Conservation (phyloP, 2,329 filamentous ascomycete species). For the Alternaria gaisen region DNA sequence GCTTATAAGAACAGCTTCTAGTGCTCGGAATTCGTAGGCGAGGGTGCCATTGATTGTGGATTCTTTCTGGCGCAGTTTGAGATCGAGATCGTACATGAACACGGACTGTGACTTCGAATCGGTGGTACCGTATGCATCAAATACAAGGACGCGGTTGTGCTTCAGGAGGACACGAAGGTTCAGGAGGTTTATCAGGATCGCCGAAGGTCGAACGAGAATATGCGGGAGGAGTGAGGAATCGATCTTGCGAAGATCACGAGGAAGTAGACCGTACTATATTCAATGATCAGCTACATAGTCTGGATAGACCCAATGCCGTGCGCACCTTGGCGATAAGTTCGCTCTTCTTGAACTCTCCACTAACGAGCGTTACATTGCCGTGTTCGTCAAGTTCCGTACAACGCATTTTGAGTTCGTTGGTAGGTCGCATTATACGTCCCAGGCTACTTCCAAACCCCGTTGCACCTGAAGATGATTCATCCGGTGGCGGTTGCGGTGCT, state of each 20-base stretch:
- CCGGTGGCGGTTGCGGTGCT: slow-evolving; percentile 65
- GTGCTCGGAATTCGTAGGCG: slow-evolving; percentile 93
- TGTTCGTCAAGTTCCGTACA: slow-evolving; percentile 96
- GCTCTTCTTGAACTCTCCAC: slow-evolving; percentile 96
- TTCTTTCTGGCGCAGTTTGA: slow-evolving; percentile 85
- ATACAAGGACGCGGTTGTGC: slow-evolving; percentile 90
- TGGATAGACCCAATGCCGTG: neutral
- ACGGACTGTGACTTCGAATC: slow-evolving; percentile 94
- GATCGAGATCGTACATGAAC: slow-evolving; percentile 97
- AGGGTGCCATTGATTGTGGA: slow-evolving; percentile 63
- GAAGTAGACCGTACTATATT: slow-evolving; percentile 82
- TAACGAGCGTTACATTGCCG: slow-evolving; percentile 89
- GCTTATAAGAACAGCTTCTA: slow-evolving; percentile 93
- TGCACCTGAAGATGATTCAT: slow-evolving; percentile 64
- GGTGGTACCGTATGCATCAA: slow-evolving; percentile 94
- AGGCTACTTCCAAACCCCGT: slow-evolving; percentile 56
- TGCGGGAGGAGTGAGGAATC: slow-evolving; percentile 95
- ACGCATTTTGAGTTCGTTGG: slow-evolving; percentile 83
- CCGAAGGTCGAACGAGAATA: slow-evolving; percentile 90
- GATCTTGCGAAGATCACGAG: slow-evolving; percentile 95
- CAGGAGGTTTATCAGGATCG: slow-evolving; percentile 94
- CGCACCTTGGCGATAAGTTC: slow-evolving; percentile 91
- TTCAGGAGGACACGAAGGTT: slow-evolving; percentile 96
- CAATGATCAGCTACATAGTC: slow-evolving; percentile 13
- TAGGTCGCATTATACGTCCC: slow-evolving; percentile 78